Evolutionary conservation across 106 monocot species (phyloP).

Genomic region (Cymbidium sinense): DNA sequence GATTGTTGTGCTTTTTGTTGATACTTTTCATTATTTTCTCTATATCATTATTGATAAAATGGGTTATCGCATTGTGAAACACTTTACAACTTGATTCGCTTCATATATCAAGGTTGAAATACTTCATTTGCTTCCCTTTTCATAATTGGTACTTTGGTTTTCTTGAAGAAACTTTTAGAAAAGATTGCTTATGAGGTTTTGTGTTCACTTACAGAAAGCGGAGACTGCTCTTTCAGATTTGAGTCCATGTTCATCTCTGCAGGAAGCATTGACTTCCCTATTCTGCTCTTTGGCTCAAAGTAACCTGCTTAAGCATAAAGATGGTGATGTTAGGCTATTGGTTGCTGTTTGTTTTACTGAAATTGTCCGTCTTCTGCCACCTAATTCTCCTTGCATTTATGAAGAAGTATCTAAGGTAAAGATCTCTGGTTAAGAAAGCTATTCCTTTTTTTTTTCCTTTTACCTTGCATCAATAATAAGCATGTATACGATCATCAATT

Average conservation of each 20-base stretch:
- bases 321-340: constrained; percentile 78
- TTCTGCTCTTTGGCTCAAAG: constrained; percentile 43
- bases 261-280: constrained; percentile 32
- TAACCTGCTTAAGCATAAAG: constrained; percentile 62
- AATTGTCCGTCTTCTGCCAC: constrained; percentile 76
- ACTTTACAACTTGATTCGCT: not conserved
- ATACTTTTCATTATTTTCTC: not conserved
- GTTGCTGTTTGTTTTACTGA: constrained; percentile 78
- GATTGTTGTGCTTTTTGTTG: not conserved
- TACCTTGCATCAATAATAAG: not conserved
- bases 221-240: constrained; percentile 56
- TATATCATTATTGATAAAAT: not conserved
- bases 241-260: constrained; percentile 41
- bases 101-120: constrained; percentile 1
- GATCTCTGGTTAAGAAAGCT: not conserved
- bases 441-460: not conserved
- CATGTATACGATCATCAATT: not conserved
- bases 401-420: constrained; percentile 67
- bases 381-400: constrained; percentile 73
- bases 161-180: not conserved
- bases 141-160: not conserved
- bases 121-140: not conserved
- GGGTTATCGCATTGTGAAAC: not conserved
- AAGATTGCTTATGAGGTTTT: not conserved
- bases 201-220: constrained; percentile 47